Conservation (phyloP, 208 protist species). For the Leishmania major region DNA sequence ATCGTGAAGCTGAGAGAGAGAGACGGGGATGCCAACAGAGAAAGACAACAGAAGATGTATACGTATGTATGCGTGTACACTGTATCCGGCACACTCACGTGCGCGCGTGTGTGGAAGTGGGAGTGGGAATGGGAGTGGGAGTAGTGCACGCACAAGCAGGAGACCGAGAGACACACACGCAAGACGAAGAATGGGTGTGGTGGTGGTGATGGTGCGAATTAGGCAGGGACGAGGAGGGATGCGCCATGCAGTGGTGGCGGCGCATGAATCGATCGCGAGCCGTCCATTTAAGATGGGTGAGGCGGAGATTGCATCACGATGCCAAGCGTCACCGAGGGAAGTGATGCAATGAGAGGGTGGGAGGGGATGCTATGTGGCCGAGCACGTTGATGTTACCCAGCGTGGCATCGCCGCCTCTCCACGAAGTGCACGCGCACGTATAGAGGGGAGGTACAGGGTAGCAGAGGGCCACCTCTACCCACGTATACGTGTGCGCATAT, state of each 20-base stretch:
- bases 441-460: not conserved
- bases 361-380: not conserved
- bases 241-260: not conserved
- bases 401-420: not conserved
- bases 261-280: not conserved
- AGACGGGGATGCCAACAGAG: not conserved
- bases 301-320: not conserved
- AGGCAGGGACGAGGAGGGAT: not conserved
- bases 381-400: not conserved
- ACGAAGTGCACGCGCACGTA: not conserved
- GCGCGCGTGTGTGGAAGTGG: not conserved
- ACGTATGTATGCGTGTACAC: not conserved
- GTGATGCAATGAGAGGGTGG: not conserved
- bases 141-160: not conserved
- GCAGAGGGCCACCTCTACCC: not conserved
- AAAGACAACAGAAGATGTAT: not conserved
- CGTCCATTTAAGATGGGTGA: not conserved
- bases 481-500: not conserved
- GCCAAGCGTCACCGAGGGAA: not conserved
- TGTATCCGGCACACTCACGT: not conserved
- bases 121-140: not conserved
- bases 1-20: not conserved
- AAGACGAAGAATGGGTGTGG: not conserved
- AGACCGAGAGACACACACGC: not conserved
- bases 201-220: not conserved